A percentile compares a stretch with the other conserved stretches of the same genome.
These are phyloP conservation scores for Leptodontidium sp. DNA, from an alignment of 2,329 filamentous ascomycete species.

Conservation along the genomic window DNA sequence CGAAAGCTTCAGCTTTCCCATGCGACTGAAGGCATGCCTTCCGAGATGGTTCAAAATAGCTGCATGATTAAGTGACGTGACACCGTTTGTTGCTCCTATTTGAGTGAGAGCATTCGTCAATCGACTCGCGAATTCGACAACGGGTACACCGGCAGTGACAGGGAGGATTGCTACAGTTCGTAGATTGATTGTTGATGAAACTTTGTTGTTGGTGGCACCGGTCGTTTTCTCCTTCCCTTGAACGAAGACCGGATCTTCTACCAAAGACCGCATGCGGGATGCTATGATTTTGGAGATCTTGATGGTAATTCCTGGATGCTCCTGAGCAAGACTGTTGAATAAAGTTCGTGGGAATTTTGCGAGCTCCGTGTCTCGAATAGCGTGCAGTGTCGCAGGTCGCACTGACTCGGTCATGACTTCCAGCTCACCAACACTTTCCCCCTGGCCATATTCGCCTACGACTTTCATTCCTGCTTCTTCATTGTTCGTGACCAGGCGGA, in stretches of 20 bases:
- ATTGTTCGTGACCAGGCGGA: constrained; percentile 84
- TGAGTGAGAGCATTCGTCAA: constrained; percentile 88
- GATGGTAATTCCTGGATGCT: constrained; percentile 97
- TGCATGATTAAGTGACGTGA: constrained; percentile 90
- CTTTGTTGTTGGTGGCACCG: constrained; percentile 67
- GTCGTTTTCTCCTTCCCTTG: constrained; percentile 69
- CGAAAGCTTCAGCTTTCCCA: constrained; percentile 94
- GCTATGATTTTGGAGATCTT: constrained; percentile 99
- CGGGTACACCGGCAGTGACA: constrained; percentile 88
- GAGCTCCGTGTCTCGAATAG: constrained; percentile 94
- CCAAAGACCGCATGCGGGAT: constrained; percentile 86
- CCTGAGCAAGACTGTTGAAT: constrained; percentile 96
- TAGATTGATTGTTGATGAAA: constrained; percentile 89
- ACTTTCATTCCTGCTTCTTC: constrained; percentile 85
- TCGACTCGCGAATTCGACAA: constrained; percentile 92
- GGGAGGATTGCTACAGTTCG: constrained; percentile 92
- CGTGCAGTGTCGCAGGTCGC: constrained; percentile 90
- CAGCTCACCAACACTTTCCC: constrained; percentile 95
- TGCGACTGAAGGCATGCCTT: constrained; percentile 94
- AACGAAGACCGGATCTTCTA: constrained; percentile 80
- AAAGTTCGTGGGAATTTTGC: constrained; percentile 95
- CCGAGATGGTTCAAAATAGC: constrained; percentile 95
- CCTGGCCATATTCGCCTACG: constrained; percentile 92
- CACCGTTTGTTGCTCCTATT: constrained; percentile 87
- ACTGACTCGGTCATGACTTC: constrained; percentile 95